Evolutionary conservation across 345 rosid species (phyloP).

Genomic region (Cardamine chenopodiifolia): DNA sequence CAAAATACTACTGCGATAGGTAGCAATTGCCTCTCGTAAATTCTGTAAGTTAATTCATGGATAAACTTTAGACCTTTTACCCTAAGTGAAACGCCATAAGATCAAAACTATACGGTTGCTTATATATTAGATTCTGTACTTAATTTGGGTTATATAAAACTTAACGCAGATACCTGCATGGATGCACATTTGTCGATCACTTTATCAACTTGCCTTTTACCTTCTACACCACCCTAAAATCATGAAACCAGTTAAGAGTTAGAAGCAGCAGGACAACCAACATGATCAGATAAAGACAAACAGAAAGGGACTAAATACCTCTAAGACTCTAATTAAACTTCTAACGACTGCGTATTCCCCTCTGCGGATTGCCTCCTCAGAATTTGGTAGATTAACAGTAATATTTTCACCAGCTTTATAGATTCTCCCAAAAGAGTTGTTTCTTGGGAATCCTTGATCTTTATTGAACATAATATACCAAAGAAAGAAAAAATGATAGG

Average conservation of each 20-base stretch:
- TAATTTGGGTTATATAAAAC: conserved; percentile 18
- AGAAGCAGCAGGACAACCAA: conserved; percentile 36
- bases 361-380: conserved; percentile 91
- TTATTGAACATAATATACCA: conserved; percentile 13
- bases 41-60: conserved; percentile 62
- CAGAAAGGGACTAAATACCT: conserved; percentile 53
- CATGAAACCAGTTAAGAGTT: conserved; percentile 34
- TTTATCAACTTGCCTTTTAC: conserved; percentile 94
- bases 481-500: conserved; percentile 20
- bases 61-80: conserved; percentile 31
- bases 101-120: conserved; percentile 17
- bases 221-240: conserved; percentile 94
- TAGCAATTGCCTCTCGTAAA: conserved; percentile 92
- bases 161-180: conserved; percentile 76
- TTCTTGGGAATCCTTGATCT: conserved; percentile 73
- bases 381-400: conserved; percentile 69
- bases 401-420: conserved; percentile 60
- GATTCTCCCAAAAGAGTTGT: conserved; percentile 84
- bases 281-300: conserved; percentile 31
- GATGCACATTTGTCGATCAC: conserved; percentile 98
- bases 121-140: conserved; percentile 14
- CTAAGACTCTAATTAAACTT: conserved; percentile 92
- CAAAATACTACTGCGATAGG: conserved; percentile 84
- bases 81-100: conserved; percentile 18
- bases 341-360: conserved; percentile 93